Evolutionary conservation across 2,329 filamentous ascomycete species (phyloP).

Genomic region (Colletotrichum neosansevieriae): DNA sequence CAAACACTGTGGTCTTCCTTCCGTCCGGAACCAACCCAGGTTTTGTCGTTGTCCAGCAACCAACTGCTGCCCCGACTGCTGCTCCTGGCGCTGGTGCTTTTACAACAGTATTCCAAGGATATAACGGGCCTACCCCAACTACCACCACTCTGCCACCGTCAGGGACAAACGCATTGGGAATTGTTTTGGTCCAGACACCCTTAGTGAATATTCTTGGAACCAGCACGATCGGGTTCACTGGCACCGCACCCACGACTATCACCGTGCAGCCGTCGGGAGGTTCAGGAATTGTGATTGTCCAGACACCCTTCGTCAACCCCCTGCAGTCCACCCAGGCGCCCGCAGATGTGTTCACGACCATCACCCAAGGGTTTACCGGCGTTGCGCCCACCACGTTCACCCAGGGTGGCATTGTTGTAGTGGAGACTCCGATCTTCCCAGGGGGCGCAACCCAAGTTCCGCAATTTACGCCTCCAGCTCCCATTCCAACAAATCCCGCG

Average conservation of each 20-base stretch:
- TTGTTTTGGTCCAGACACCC: slow-evolving; percentile 34
- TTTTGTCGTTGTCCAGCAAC: slow-evolving; percentile 33
- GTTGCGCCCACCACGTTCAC: slow-evolving; percentile 20
- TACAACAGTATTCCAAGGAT: slow-evolving; percentile 30
- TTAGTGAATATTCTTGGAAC: slow-evolving; percentile 17
- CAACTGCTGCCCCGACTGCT: slow-evolving; percentile 22
- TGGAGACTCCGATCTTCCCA: slow-evolving; percentile 34
- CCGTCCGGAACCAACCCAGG: slow-evolving; percentile 33
- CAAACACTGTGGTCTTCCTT: slow-evolving; percentile 12
- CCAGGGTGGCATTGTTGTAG: slow-evolving; percentile 24
- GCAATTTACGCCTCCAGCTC: neutral
- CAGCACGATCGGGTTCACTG: slow-evolving; percentile 27
- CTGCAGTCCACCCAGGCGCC: neutral
- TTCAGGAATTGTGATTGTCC: slow-evolving; percentile 34
- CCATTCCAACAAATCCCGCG: neutral
- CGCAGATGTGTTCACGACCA: slow-evolving; percentile 24
- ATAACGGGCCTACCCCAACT: slow-evolving; percentile 11
- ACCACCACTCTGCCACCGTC: slow-evolving; percentile 30
- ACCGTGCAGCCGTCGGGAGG: slow-evolving; percentile 34
- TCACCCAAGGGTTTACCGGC: slow-evolving; percentile 27
- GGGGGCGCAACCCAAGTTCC: neutral
- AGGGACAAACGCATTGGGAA: slow-evolving; percentile 15
- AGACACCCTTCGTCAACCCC: slow-evolving; percentile 25
- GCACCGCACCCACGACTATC: slow-evolving; percentile 18
- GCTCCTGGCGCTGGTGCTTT: slow-evolving; percentile 9